phyloP scores from a whole-genome alignment of 2,329 filamentous ascomycete genomes.

The Colletotrichum coccodes region DNA sequence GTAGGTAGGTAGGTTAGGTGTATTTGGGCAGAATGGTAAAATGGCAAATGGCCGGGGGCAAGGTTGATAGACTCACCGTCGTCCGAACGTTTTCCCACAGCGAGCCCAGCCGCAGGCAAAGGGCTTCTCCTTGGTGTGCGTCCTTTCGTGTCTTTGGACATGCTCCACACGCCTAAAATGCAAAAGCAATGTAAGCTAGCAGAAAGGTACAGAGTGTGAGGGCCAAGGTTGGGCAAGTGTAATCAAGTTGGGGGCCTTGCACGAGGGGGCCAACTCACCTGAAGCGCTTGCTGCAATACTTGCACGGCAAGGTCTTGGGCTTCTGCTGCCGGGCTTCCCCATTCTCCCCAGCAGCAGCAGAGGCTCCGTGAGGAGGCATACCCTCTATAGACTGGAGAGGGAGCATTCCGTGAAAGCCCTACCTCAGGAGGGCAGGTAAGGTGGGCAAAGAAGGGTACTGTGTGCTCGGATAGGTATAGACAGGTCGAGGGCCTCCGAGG shows the following conservation, averaged over 20 bases:
- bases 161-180: slow-evolving; percentile 69
- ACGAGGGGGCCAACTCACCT: slow-evolving; percentile 56
- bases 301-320: slow-evolving; percentile 70
- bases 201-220: slow-evolving; percentile 36
- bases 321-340: slow-evolving; percentile 66
- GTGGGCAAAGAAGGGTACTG: slow-evolving; percentile 36
- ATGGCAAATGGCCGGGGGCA: slow-evolving; percentile 27
- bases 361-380: slow-evolving; percentile 43
- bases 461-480: slow-evolving; percentile 26
- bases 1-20: slow-evolving; percentile 17
- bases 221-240: slow-evolving; percentile 27
- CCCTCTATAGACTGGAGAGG: slow-evolving; percentile 64
- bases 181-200: slow-evolving; percentile 53
- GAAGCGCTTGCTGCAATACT: slow-evolving; percentile 71
- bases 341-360: slow-evolving; percentile 52
- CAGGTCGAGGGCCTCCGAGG: slow-evolving; percentile 38
- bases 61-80: slow-evolving; percentile 60
- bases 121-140: slow-evolving; percentile 73
- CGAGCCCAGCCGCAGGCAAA: slow-evolving; percentile 69
- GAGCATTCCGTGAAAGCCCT: slow-evolving; percentile 54
- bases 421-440: slow-evolving; percentile 8
- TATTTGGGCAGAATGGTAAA: slow-evolving; percentile 20
- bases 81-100: slow-evolving; percentile 71
- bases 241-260: slow-evolving; percentile 27
- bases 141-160: slow-evolving; percentile 71